Evolutionary conservation across 305 asterid species (phyloP), one percentile per base, ranked within the genome.

Genomic region (Lippia alba): DNA sequence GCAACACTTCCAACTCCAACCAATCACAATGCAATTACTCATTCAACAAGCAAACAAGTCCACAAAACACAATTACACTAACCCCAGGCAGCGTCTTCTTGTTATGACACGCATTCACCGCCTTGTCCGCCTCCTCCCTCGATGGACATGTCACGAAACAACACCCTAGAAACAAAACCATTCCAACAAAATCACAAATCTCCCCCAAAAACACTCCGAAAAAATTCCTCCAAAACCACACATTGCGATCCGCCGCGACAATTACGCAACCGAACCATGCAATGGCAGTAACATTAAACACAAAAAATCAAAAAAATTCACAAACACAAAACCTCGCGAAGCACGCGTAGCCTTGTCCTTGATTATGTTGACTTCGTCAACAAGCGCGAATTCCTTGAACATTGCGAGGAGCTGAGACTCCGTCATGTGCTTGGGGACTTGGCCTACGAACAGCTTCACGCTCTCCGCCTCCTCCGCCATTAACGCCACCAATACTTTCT

Each of bases 391-490:
- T 57, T 90, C 96, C 34, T 76, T 32, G 79, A 92, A 90, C 86
- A 83, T 56, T 61, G 78, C 79, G 71, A 74, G 78, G 45, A 92
- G 86, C 82, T 92, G 82, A 55, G 81, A 80, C 79, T 92, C 96
- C 75, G 81, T 86, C 92, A 88, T 86, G 63, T 82, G 78, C 84
- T 88, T 92, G 62, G 97, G 96, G 73, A 90, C 91, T 84, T 92
- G 97, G 66, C 98, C 98, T 0, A 88, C 96, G 74, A 92, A 92
- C 71, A 92, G 83, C 94, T 92, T 92, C 79, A 92, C 98, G 82
- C 94, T 84, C 79, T 90, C 96, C 20, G 81, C 92, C 71, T 85
- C 96, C 88, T 85, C 96, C 88, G 96, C 96, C 97, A 92, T 89
- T 74, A 74, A 65, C 64, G 86, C 75, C 62, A 61, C 40, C 12